Evolutionary conservation across 2,329 filamentous ascomycete species (phyloP), one percentile per base, ranked within the genome.

Genomic region (Fusarium verrucosum): DNA sequence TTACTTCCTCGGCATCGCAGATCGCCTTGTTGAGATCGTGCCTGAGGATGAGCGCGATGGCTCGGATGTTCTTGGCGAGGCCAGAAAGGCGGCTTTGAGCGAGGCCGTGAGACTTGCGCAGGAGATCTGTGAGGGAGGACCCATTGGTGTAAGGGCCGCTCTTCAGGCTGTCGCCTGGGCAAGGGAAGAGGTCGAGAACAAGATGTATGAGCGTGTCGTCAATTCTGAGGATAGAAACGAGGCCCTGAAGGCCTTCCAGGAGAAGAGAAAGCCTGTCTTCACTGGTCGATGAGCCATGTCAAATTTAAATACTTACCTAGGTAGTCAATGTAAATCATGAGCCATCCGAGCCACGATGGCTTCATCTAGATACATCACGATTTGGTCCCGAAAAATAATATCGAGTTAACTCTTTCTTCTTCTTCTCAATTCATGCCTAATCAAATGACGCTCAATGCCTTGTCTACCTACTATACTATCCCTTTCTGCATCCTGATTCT

Each of bases 101-200:
- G 91, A 92, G 78, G 90, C 92, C 14, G 86, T 98, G 33, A 84
- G 87, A 67, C 79, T 98, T 58, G 94, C 94, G 1, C 81, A 85
- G 67, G 91, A 93, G 76, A 96, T 98, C 47, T 97, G 92, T 75
- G 89, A 96, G 77, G 93, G 94, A 25, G 95, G 91, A 0, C 95
- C 95, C 0, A 82, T 97, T 57, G 94, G 94, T 0, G 83, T 96
- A 28, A 85, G 89, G 63, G 90, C 92, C 50, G 94, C 89, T 4
- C 80, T 98, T 74, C 83, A 88, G 76, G 94, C 94, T 2, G 90
- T 98, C 3, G 83, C 85, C 50, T 84, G 87, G 85, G 76, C 92
- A 75, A 79, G 84, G 6, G 91, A 95, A 79, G 86, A 86, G 72
- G 85, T 89, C n/a, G 95, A 97, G 81, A 94, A 93, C 76, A 83